Base-by-base conservation (phyloP, 805 yeast species). In the Saccharomycopsis fodiens region DNA sequence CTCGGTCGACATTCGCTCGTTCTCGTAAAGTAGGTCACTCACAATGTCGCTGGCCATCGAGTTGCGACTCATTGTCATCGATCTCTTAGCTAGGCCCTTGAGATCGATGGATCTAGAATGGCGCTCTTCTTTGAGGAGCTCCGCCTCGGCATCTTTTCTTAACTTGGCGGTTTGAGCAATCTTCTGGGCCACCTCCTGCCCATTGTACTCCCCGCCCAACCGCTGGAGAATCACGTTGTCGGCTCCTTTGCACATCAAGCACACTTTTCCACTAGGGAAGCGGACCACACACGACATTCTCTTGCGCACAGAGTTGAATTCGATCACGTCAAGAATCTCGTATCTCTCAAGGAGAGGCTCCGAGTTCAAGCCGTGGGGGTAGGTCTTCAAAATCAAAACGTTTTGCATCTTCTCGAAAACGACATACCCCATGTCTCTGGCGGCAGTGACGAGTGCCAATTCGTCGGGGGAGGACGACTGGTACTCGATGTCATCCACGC, bases 391-490 rank as follows among this genome's bases (percentile, higher is more conserved):
- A 0, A 81, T 74, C 39, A 93, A 60, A 1, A 65, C 61, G 47
- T 73, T 74, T 39, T 76, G 77, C 49, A 76, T 76, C 45, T 84
- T 76, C 48, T 85, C 87, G 46, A 68, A 72, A 5, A 89, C 84
- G n/a, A 89, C 79, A 60, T 71, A 93, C 0, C 99, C 99, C 70
- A 93, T 71, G 58, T 93, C 98, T 54, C 96, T 73, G 0, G 98
- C 98, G 1, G 97, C 98, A 39, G 82, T 78, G 2, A 93, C 91
- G 25, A 93, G 66, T 0, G 99, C 98, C 41, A 89, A 64, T 60
- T 93, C 99, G 64, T 93, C 99, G 0, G 98, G 99, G 0, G 97
- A 89, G 0, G 97, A 79, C 0, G 97, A 86, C 59, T 91, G 97
- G 56, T 93, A 93, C 46, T 78, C 80, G 20, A 88, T 75, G 19